A percentile compares a stretch with the other conserved stretches of the same genome.
Evolutionary conservation across 2,329 filamentous ascomycete genomes (phyloP).

Genomic region (Didymella keratinophila): DNA sequence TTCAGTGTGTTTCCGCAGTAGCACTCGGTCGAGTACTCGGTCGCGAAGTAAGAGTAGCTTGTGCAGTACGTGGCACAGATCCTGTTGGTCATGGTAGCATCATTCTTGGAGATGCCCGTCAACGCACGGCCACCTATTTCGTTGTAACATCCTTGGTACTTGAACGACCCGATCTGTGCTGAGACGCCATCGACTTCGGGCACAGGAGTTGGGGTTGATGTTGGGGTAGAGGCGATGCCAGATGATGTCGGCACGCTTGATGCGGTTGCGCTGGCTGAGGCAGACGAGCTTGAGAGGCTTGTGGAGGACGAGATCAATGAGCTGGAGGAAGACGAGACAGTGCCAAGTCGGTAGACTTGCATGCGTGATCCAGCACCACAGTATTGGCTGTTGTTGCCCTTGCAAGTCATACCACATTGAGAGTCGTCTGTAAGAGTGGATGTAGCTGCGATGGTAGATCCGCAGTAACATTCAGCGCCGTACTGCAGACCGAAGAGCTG

Average conservation of each 20-base stretch:
- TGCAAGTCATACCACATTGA: conserved; percentile 18
- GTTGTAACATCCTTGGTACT: conserved; percentile 10
- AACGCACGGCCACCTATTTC: conserved; percentile 7
- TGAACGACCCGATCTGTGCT: not conserved
- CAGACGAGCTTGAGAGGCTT: not conserved
- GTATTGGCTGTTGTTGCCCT: conserved; percentile 19
- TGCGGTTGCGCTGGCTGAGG: not conserved
- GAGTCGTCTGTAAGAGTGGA: conserved; percentile 1
- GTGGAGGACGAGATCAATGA: not conserved
- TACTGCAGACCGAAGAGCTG: conserved; percentile 47
- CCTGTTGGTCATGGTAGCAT: conserved; percentile 10
- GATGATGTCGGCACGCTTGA: not conserved
- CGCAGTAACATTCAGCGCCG: conserved; percentile 28
- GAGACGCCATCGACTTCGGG: conserved; percentile 6
- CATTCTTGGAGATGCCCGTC: conserved; percentile 3
- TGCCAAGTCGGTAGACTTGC: conserved; percentile 13
- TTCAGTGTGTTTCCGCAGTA: conserved; percentile 24
- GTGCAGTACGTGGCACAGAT: conserved; percentile 8
- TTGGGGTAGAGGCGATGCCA: not conserved
- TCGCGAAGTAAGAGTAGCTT: conserved; percentile 7
- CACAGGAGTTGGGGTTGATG: not conserved
- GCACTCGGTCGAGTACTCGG: conserved; percentile 20
- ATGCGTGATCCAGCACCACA: conserved; percentile 16
- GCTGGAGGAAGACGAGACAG: not conserved
- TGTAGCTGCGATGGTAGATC: conserved; percentile 5